Evolutionary conservation across 805 yeast genomes (phyloP), one percentile per base, ranked within the genome.

Genomic region (Lipomyces orientalis): DNA sequence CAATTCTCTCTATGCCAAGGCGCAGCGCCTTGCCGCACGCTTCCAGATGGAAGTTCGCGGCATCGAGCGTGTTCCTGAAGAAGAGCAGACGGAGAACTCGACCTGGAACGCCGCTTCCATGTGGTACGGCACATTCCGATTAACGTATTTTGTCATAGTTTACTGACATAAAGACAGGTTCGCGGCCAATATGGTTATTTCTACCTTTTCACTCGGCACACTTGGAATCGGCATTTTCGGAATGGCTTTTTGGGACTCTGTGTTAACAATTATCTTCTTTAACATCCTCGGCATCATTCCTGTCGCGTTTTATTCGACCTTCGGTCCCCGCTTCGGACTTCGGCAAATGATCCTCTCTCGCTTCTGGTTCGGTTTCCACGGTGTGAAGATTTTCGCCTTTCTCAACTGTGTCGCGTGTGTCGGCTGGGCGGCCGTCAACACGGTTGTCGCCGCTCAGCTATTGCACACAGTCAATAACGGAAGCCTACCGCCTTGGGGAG

Each of bases 401-500:
- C 82, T 93, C 77, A 92, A 93, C 76, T 85, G 88, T 75, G 79
- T 93, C 70, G 93, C 97, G 34, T 91, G 97, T 85, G 86, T 93
- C 64, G 97, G 98, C 74, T 93, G 98, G 98, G 90, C 95, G 79
- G 91, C 97, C 9, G 94, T 92, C 59, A 93, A 93, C 80, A 91
- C 90, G 69, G 90, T 93, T 86, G 90, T 93, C 37, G 87, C 95
- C 46, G 97, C 97, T 31, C 95, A 91, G 78, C 81, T 93, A 71
- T 82, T 93, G 67, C 87, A 89, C 79, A 86, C 90, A 76, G 89
- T 93, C 68, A 91, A 91, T 81, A 81, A 79, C 69, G 81, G 81
- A 52, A 81, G 81, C 34, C 81, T 89, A 73, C 97, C 98, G 54
- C 90, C 94, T 51, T 90, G 97, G 95, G 97, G 92, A 51, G 97